Base-by-base conservation (phyloP, 1,284 basidiomycete genomes). In the Leccinum discolor region DNA sequence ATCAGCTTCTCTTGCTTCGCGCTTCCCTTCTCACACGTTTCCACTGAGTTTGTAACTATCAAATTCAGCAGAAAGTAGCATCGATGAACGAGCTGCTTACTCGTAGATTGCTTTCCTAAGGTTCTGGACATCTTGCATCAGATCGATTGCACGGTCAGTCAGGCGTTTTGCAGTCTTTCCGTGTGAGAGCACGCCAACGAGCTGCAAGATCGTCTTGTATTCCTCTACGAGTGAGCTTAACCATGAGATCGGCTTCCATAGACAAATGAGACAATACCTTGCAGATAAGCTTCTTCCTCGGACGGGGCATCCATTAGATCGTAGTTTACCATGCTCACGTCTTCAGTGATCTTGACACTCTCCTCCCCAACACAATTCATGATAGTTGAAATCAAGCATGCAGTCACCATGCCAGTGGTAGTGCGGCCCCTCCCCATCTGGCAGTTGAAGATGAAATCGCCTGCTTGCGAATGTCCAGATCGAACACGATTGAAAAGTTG, bases 181-280 rank as follows among this genome's bases (percentile, higher is more conserved):
- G 71, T 93, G 87, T 12, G 91, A 91, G 18, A 98, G 84, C 5
- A 98, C 92, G 14, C 93, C 92, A 59, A 98, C 93, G 59, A 99
- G 90, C 72, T 98, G 95, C 56, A 99, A 80, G 66, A 99, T 98
- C 3, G 91, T 94, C 80, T 98, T 98, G 83, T 98, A 99, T 76
- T 99, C 97, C 60, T 97, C 97, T 91, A 68, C 8, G 63, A n/a
- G 63, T 14, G 23, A 54, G 42, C 23, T 68, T 47, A 64, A 61
- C 18, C 18, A 62, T 59, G 44, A 40, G 35, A n/a, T 54, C 16
- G 11, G 8, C 26, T 5, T 26, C 6, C 21, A 60, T 21, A 14
- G 38, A 57, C 23, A 23, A 26, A 29, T 2, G 7, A 44, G 21
- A 23, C 3, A 18, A 68, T 72, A 91, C 95, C 95, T 80, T 94